Base-by-base conservation (phyloP, 139 green algal species). In the Gonium pectorale region DNA sequence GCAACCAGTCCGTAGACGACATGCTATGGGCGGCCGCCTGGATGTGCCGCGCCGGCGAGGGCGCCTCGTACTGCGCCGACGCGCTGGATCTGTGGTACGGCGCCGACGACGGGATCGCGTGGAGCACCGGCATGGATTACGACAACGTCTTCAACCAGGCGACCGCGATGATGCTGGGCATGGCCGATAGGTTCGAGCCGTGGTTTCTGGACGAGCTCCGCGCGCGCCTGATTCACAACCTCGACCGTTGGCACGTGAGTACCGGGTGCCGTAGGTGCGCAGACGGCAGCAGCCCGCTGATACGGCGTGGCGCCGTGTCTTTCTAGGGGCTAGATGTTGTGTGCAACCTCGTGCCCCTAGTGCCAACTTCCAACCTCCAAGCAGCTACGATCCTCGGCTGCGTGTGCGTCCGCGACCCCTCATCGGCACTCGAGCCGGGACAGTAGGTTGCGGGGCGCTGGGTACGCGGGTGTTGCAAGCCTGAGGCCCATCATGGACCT, bases 111-210 rank as follows among this genome's bases (percentile, higher is more conserved):
- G 70, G 46, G 17, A 31, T 79, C 29, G 70, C 31, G 17, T 64
- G 46, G 44, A 21, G 31, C 3, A 6, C 19, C 13, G 70, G 70
- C n/a, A 79, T 79, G 70, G 70, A 79, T 31, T 79, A 46, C 44
- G 70, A 79, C 70, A 79, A 79, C 31, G n/a, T 31, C 46, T 79
- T 79, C 70, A 79, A 79, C 19, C 44, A 44, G 46, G 70, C 70
- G 5, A 43, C 26, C 1, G 44, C 63, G 6, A 63, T 79, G 46
- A 44, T 79, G 70, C 46, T 79, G 44, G 70, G 70, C 46, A 79
- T 79, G 70, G 46, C n/a, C 8, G 70, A 79, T 46, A 44, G 26
- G 33, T 29, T 79, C 19, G 1, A 0, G 1, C 19, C 70, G 0
- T n/a, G 44, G 17, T 46, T 63, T 5, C 46, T 79, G 46, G 9